Percentiles rank a stretch among this genome's conserved stretches.
Conservation (phyloP, 108 stramenopile species). For the Pseudonitzschia pungens region DNA sequence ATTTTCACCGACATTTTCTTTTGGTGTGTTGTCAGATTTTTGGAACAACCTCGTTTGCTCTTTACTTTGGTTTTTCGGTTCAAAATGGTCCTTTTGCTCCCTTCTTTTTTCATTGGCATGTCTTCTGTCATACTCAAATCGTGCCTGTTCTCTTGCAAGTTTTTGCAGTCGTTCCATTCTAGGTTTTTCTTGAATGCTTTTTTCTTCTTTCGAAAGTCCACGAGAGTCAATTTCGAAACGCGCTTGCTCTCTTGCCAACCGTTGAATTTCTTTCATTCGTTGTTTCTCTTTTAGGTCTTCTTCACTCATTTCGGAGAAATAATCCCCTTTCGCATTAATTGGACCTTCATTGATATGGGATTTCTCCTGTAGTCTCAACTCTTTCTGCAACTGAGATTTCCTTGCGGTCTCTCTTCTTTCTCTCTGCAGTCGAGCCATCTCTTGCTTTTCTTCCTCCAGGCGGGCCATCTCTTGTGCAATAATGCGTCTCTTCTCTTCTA, state of each 20-base stretch:
- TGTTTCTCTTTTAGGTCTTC: constrained; percentile 13
- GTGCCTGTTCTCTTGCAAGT: constrained; percentile 16
- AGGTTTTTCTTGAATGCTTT: constrained; percentile 1
- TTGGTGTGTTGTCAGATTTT: neutral
- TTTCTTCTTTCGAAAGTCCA: constrained; percentile 12
- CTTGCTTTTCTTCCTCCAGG: constrained; percentile 2
- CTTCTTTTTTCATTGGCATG: constrained; percentile 4
- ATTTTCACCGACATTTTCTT: neutral
- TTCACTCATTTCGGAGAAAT: neutral
- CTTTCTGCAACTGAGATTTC: neutral
- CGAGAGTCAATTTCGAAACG: constrained; percentile 1
- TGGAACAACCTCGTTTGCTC: neutral
- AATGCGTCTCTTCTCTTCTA: neutral
- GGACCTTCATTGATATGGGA: neutral
- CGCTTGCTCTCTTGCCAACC: constrained; percentile 10
- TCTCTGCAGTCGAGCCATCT: constrained; percentile 10
- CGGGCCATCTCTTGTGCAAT: constrained; percentile 15
- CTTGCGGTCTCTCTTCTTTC: neutral
- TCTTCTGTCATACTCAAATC: constrained; percentile 1
- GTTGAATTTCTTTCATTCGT: constrained; percentile 12
- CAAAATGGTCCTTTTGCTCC: constrained; percentile 2
- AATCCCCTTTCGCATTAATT: neutral
- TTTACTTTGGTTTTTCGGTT: neutral
- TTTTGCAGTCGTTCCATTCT: constrained; percentile 15
- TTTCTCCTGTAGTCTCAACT: neutral